A percentile compares a stretch with the other conserved stretches of the same genome.
Evolutionary conservation across 108 stramenopile genomes (phyloP).

Genomic region (Cyclotella choctawhatcheeana): DNA sequence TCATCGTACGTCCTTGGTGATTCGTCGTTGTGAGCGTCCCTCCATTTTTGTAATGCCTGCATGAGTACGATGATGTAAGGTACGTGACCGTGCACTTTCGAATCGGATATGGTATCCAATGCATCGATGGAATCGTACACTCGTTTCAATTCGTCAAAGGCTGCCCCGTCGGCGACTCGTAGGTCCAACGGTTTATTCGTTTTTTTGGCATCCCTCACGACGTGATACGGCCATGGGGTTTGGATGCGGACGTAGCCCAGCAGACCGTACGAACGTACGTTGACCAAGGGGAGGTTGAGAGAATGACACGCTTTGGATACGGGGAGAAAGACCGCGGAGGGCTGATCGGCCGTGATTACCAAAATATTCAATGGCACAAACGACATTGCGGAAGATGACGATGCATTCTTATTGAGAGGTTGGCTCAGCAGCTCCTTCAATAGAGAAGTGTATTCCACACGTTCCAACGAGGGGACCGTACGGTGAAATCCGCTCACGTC

Average conservation of each 20-base stretch:
- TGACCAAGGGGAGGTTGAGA: slow-evolving; percentile 68
- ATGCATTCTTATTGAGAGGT: not conserved
- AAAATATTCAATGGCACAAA: slow-evolving; percentile 45
- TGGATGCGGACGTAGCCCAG: slow-evolving; percentile 88
- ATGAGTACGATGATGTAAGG: slow-evolving; percentile 87
- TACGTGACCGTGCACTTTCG: slow-evolving; percentile 77
- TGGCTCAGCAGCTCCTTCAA: slow-evolving; percentile 20
- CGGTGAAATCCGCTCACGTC: slow-evolving; percentile 70
- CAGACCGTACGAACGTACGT: slow-evolving; percentile 87
- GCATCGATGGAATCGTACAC: slow-evolving; percentile 35
- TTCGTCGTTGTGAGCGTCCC: slow-evolving; percentile 22
- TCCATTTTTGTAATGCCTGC: slow-evolving; percentile 62
- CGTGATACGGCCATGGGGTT: slow-evolving; percentile 53
- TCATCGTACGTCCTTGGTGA: slow-evolving; percentile 69
- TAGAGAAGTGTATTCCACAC: slow-evolving; percentile 35
- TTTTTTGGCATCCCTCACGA: slow-evolving; percentile 78
- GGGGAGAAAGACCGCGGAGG: slow-evolving; percentile 57
- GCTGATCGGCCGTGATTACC: slow-evolving; percentile 90
- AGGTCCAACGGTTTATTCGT: slow-evolving; percentile 74
- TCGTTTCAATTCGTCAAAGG: slow-evolving; percentile 59
- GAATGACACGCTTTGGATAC: slow-evolving; percentile 66
- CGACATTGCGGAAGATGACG: not conserved
- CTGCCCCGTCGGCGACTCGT: slow-evolving; percentile 55
- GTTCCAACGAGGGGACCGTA: slow-evolving; percentile 50
- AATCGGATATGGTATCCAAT: slow-evolving; percentile 55